Evolutionary conservation across 2,329 filamentous ascomycete genomes (phyloP).

Genomic region (Monilinia laxa): DNA sequence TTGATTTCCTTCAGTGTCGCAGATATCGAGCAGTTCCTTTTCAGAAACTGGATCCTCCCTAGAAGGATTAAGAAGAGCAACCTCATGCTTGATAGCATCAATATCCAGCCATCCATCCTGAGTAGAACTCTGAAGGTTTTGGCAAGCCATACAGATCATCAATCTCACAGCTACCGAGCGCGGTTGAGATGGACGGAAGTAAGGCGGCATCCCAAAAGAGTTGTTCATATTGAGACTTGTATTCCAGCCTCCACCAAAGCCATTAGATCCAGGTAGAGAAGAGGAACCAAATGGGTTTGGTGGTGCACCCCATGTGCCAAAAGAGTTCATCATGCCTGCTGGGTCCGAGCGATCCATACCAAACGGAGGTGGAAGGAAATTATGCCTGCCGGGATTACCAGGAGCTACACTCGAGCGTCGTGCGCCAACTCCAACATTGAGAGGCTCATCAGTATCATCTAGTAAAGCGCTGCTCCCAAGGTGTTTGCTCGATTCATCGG

Average conservation of each 20-base stretch:
- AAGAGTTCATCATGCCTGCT: slow-evolving; percentile 37
- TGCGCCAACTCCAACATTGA: slow-evolving; percentile 41
- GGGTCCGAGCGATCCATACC: slow-evolving; percentile 37
- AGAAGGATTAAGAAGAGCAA: slow-evolving; percentile 58
- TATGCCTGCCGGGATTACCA: slow-evolving; percentile 34
- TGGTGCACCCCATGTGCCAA: slow-evolving; percentile 40
- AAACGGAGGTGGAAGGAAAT: slow-evolving; percentile 37
- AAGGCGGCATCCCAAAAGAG: slow-evolving; percentile 43
- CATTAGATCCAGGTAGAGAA: slow-evolving; percentile 39
- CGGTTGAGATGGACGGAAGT: slow-evolving; percentile 52
- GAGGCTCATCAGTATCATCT: slow-evolving; percentile 66
- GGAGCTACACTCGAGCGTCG: slow-evolving; percentile 40
- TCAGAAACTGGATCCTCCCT: slow-evolving; percentile 49
- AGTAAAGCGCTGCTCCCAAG: slow-evolving; percentile 89
- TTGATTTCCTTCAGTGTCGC: slow-evolving; percentile 83
- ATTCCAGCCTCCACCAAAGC: slow-evolving; percentile 37
- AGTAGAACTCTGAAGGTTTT: slow-evolving; percentile 53
- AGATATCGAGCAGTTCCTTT: slow-evolving; percentile 72
- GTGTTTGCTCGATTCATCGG: slow-evolving; percentile 74
- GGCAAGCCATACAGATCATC: slow-evolving; percentile 77
- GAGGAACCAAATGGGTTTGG: slow-evolving; percentile 40
- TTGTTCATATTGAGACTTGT: slow-evolving; percentile 45
- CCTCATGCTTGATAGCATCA: slow-evolving; percentile 60
- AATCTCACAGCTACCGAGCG: slow-evolving; percentile 69
- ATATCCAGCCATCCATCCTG: slow-evolving; percentile 69